Percentiles rank a stretch among this genome's conserved stretches.
Evolutionary conservation across 1,284 basidiomycete genomes (phyloP).

Genomic region (Trametes hirsuta): DNA sequence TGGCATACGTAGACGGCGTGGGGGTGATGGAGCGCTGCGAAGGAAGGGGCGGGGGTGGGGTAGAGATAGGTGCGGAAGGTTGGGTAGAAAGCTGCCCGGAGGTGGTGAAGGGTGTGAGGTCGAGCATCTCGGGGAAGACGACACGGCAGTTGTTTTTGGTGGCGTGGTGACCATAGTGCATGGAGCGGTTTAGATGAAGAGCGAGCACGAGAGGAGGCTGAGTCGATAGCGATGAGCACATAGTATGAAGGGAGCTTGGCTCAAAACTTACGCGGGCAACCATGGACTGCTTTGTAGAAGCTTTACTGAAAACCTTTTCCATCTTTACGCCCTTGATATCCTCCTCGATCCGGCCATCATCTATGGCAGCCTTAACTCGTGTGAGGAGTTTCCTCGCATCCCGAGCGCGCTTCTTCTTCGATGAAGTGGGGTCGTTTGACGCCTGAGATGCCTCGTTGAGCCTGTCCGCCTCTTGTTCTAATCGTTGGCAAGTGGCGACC

Average conservation of each 20-base stretch:
- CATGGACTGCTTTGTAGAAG: constrained; percentile 88
- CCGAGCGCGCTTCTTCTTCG: constrained; percentile 73
- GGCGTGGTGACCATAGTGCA: constrained; percentile 76
- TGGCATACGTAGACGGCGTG: constrained; percentile 53
- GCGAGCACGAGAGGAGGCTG: constrained; percentile 84
- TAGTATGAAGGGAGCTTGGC: neutral
- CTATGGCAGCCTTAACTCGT: constrained; percentile 64
- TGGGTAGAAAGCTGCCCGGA: constrained; percentile 71
- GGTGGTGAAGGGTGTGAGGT: constrained; percentile 83
- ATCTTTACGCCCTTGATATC: constrained; percentile 76
- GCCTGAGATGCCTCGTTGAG: constrained; percentile 50
- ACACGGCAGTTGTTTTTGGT: constrained; percentile 83
- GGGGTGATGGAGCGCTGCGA: constrained; percentile 55
- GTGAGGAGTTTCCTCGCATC: constrained; percentile 68
- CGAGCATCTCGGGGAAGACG: constrained; percentile 84
- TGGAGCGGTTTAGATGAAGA: constrained; percentile 86
- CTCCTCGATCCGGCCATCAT: constrained; percentile 78
- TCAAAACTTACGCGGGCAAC: constrained; percentile 68
- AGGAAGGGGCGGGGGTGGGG: constrained; percentile 39
- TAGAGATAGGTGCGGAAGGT: constrained; percentile 69
- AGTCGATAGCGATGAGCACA: constrained; percentile 11
- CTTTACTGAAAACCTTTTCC: constrained; percentile 71
- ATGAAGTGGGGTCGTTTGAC: constrained; percentile 49
- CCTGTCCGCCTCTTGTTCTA: constrained; percentile 59
- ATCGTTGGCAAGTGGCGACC: constrained; percentile 64